Percentiles rank a stretch among this genome's conserved stretches.
Evolutionary conservation across 176 grass and related monocot species (phyloP).

Genomic region (Aegilops longissima): DNA sequence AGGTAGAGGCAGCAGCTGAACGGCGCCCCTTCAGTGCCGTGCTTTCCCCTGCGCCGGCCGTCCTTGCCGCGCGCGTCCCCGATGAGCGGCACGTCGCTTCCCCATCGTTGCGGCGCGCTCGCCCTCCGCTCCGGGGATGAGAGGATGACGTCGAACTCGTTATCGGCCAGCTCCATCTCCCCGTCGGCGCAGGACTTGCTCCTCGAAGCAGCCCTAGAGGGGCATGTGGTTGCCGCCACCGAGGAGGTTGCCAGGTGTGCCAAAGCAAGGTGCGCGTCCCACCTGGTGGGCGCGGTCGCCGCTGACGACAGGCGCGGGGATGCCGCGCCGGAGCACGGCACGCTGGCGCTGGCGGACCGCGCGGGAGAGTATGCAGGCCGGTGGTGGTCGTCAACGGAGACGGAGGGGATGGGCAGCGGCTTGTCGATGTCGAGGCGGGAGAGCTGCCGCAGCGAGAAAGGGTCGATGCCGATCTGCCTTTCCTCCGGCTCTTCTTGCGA

Average conservation of each 20-base stretch:
- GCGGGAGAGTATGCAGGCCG: not conserved
- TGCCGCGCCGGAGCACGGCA: not conserved
- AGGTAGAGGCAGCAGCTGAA: slow-evolving; percentile 76
- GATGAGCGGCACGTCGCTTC: slow-evolving; percentile 48
- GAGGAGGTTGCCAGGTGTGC: not conserved
- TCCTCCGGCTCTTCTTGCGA: slow-evolving; percentile 29
- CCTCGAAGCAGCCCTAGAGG: not conserved
- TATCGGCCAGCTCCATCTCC: not conserved
- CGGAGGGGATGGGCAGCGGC: slow-evolving; percentile 58
- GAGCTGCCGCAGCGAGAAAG: slow-evolving; percentile 47
- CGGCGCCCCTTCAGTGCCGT: slow-evolving; percentile 2
- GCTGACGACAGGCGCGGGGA: not conserved
- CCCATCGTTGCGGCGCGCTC: slow-evolving; percentile 43
- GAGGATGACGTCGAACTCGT: slow-evolving; percentile 24
- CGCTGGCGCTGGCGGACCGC: slow-evolving; percentile 22
- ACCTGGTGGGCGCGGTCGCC: not conserved
- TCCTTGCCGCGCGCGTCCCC: not conserved
- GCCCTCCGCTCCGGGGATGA: slow-evolving; percentile 33
- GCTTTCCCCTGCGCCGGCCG: slow-evolving; percentile 10
- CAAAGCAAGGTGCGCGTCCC: slow-evolving; percentile 14
- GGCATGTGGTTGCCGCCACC: too few species aligned
- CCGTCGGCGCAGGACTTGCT: slow-evolving; percentile 2
- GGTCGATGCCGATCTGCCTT: slow-evolving; percentile 42
- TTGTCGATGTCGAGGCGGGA: slow-evolving; percentile 54
- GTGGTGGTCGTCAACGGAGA: slow-evolving; percentile 34